Conservation (phyloP, 768 basidiomycete genomes). For the Boletus rubescentipes region DNA sequence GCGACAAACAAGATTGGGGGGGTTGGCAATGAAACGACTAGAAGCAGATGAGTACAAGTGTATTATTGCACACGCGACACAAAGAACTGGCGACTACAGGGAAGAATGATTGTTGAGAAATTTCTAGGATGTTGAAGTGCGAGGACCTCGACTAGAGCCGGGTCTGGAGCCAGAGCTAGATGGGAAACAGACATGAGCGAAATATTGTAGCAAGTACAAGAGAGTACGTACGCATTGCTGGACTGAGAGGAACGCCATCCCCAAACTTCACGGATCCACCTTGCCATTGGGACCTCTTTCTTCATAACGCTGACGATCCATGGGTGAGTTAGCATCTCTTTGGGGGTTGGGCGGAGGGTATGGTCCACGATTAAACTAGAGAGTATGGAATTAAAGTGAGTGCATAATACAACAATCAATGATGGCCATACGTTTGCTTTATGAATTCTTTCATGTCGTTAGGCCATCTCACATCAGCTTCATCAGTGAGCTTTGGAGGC, state of each 20-base stretch:
- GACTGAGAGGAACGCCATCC: constrained; percentile 57
- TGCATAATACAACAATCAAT: neutral
- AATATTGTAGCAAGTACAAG: neutral
- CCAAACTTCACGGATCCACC: constrained; percentile 87
- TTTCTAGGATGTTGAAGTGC: constrained; percentile 26
- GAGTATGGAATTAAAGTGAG: constrained; percentile 4
- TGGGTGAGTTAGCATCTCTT: constrained; percentile 77
- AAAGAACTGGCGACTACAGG: constrained; percentile 3
- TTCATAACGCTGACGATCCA: constrained; percentile 80
- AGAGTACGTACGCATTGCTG: constrained; percentile 20
- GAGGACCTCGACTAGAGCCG: constrained; percentile 30
- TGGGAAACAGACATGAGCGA: neutral
- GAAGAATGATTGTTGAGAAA: neutral
- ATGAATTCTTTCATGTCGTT: constrained; percentile 91
- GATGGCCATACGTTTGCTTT: constrained; percentile 64
- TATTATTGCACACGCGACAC: constrained; percentile 19
- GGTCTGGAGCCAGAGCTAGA: constrained; percentile 28
- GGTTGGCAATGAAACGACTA: constrained; percentile 9
- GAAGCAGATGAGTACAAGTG: constrained; percentile 20
- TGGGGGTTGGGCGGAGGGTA: constrained; percentile 71
- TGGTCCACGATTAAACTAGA: constrained; percentile 70
- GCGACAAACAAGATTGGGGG: constrained; percentile 15
- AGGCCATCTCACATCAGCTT: constrained; percentile 64
- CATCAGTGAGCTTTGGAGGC: constrained; percentile 84
- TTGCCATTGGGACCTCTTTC: constrained; percentile 84